These are phyloP conservation scores for Chlamydomonas applanata DNA, from an alignment of 139 green algal species.

Conservation along the genomic window DNA sequence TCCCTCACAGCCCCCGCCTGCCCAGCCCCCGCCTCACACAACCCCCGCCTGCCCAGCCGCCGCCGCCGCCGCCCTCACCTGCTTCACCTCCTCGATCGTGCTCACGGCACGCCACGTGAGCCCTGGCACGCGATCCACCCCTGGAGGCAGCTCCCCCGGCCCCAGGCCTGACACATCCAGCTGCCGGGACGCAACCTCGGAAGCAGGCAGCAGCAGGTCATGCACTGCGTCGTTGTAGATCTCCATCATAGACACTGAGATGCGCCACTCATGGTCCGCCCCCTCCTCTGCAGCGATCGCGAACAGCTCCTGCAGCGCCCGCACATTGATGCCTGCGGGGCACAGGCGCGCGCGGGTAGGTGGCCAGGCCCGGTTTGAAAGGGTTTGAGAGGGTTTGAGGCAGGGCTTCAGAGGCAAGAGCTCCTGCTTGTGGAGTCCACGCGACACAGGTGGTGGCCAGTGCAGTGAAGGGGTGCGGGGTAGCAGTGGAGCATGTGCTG, in stretches of 20 bases:
- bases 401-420: too few relatives aligned
- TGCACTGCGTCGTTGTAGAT: constrained; percentile 73
- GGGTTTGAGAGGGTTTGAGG: too few relatives aligned
- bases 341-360: not conserved
- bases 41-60: too few relatives aligned
- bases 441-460: too few relatives aligned
- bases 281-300: constrained; percentile 41
- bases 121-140: constrained; percentile 37
- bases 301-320: constrained; percentile 48
- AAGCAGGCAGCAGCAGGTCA: constrained; percentile 52
- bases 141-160: constrained; percentile 43
- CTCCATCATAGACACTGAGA: constrained; percentile 60
- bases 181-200: not conserved
- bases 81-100: constrained; percentile 22
- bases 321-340: constrained; percentile 38
- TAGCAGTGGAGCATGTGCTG: not conserved
- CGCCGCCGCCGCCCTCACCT: too few relatives aligned
- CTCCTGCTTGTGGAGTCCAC: too few relatives aligned
- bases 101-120: constrained; percentile 23
- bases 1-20: too few relatives aligned
- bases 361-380: too few relatives aligned
- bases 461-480: not conserved
- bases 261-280: constrained; percentile 3
- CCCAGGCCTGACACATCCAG: constrained; percentile 48
- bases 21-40: too few relatives aligned